Evolutionary conservation across 768 basidiomycete genomes (phyloP), one percentile per base, ranked within the genome.

Genomic region (Boletus insuetus): DNA sequence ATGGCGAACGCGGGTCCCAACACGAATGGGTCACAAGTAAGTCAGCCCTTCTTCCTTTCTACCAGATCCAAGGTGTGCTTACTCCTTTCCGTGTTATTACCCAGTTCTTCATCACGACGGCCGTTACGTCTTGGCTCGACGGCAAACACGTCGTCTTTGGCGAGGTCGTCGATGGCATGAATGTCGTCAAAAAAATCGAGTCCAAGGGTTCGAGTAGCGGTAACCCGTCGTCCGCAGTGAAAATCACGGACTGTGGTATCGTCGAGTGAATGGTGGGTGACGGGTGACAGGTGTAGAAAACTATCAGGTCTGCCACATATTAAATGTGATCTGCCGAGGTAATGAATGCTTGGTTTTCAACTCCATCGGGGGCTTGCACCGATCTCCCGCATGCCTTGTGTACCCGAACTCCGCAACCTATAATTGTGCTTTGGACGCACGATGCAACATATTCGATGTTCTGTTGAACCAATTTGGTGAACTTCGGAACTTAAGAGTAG

Each of bases 1-100:
- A 91, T 91, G 89, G 95, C 95, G 38, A 97, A 91, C 62, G 90
- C 92, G 35, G 92, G 93, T 47, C 76, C 76, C 2, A 82, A 88
- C 73, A 90, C 89, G 38, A 91, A 90, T 55, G 89, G 91, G 35
- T 91, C 89, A 14, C 90, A 90, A 70, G 82, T 84, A 49, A 51
- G 75, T 60, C 1, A 26, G 3, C 31, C 22, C 13, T 44, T 39
- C 24, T n/a, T 37, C 38, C 17, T 31, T 35, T 14, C 12, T 35
- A 35, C 14, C 34, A 35, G 34, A 35, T 17, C 3, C 20, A 11
- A 8, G 3, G 40, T 24, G 13, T 22, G 22, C 39, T 61, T 3
- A 58, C 20, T 6, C 22, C 13, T 22, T 16, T 19, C 24, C 12
- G 2, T 3, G 0, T 10, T 10, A 31, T 19, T 4, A 16, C 20